Evolutionary conservation across 2,329 filamentous ascomycete genomes (phyloP).

Genomic region (Pestalotiopsis fici): DNA sequence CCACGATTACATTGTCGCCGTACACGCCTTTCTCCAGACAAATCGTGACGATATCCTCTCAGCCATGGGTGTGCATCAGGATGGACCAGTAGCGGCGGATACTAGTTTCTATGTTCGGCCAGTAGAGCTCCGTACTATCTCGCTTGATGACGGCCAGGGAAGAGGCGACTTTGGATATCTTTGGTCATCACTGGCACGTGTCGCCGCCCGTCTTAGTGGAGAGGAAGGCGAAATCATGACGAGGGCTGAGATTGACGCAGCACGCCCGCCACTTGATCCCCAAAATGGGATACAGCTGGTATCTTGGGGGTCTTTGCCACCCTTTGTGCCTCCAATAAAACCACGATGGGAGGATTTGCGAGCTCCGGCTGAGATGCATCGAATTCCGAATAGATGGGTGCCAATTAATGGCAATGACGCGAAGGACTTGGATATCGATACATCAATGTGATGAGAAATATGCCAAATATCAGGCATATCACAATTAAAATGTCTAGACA

Average conservation of each 20-base stretch:
- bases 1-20: constrained; percentile 1
- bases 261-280: background rate
- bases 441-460: background rate
- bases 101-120: background rate
- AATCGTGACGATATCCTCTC: background rate
- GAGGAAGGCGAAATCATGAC: background rate
- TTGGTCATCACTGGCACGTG: background rate
- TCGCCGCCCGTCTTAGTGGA: background rate
- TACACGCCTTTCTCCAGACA: background rate
- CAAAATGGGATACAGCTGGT: too few relatives aligned
- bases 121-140: background rate
- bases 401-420: too few relatives aligned
- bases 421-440: too few relatives aligned
- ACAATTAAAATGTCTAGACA: background rate
- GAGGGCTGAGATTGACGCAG: background rate
- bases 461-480: background rate
- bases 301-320: too few relatives aligned
- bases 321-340: too few relatives aligned
- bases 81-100: background rate
- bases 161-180: background rate
- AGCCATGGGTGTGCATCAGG: background rate
- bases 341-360: too few relatives aligned
- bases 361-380: too few relatives aligned
- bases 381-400: too few relatives aligned
- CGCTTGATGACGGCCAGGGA: background rate